These are phyloP conservation scores for Fraxinus floribunda DNA, from an alignment of 305 asterid species.

Conservation along the genomic window DNA sequence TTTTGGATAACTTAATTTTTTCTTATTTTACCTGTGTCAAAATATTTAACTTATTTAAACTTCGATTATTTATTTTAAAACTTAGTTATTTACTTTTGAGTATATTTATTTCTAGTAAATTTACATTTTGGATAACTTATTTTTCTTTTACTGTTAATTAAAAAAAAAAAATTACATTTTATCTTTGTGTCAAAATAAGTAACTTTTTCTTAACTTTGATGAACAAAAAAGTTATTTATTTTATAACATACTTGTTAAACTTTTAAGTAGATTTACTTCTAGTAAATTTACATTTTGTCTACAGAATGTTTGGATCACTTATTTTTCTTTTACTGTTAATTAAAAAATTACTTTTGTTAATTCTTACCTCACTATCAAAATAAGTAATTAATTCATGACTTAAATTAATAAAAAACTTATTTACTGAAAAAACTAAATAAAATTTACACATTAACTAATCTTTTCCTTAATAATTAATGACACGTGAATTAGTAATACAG, in stretches of 20 bases:
- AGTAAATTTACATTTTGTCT: background rate
- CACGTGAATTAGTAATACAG: background rate
- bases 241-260: background rate
- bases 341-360: background rate
- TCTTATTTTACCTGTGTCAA: background rate
- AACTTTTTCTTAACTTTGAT: background rate
- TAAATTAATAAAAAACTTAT: background rate
- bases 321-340: background rate
- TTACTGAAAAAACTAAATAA: background rate
- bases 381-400: background rate
- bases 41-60: background rate
- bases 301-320: background rate
- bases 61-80: background rate
- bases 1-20: background rate
- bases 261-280: background rate
- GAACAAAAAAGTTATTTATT: background rate
- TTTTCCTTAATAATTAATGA: background rate
- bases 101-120: background rate
- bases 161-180: background rate
- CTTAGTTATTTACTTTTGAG: background rate
- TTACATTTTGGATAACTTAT: background rate
- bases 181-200: background rate
- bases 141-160: background rate
- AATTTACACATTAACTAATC: background rate
- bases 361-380: background rate